Evolutionary conservation across 805 yeast species (phyloP).

Genomic region (Pichia membranifaciens): DNA sequence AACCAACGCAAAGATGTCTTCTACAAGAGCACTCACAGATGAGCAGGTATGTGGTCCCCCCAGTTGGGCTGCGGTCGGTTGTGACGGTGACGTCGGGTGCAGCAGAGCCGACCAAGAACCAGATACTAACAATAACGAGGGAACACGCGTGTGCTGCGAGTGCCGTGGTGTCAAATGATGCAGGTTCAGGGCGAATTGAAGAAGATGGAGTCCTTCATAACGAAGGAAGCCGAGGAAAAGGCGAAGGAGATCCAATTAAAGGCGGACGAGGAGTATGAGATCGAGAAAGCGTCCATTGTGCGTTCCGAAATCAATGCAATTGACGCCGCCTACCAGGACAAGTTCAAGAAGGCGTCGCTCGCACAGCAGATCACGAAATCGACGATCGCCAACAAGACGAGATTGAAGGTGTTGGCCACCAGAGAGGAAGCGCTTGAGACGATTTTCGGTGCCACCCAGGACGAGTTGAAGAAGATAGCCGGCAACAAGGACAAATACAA

Average conservation of each 20-base stretch:
- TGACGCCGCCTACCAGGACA: conserved; percentile 72
- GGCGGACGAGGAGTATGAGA: conserved; percentile 98
- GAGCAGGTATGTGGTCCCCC: conserved; percentile 38
- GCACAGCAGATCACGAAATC: conserved; percentile 95
- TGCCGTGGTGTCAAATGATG: background rate
- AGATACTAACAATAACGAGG: conserved; percentile 1
- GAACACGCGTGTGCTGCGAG: too few species aligned
- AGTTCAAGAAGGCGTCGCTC: conserved; percentile 84
- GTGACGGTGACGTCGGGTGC: too few species aligned
- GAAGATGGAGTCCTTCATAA: conserved; percentile 98
- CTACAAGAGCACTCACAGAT: conserved; percentile 38
- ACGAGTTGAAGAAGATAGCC: conserved; percentile 53
- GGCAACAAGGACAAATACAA: conserved; percentile 55
- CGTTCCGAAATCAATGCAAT: conserved; percentile 87
- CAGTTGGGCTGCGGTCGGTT: too few species aligned
- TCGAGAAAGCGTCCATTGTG: conserved; percentile 92
- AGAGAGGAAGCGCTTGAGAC: conserved; percentile 75
- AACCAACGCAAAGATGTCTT: conserved; percentile 22
- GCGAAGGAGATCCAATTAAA: conserved; percentile 92
- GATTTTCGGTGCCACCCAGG: conserved; percentile 65
- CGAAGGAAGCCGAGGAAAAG: conserved; percentile 98
- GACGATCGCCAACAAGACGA: conserved; percentile 89
- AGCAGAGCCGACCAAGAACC: too few species aligned
- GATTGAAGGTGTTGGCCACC: conserved; percentile 82
- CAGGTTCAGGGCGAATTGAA: conserved; percentile 92